These are phyloP conservation scores for Haematococcus lacustris DNA, from an alignment of 139 green algal genomes.

Conservation along the genomic window DNA sequence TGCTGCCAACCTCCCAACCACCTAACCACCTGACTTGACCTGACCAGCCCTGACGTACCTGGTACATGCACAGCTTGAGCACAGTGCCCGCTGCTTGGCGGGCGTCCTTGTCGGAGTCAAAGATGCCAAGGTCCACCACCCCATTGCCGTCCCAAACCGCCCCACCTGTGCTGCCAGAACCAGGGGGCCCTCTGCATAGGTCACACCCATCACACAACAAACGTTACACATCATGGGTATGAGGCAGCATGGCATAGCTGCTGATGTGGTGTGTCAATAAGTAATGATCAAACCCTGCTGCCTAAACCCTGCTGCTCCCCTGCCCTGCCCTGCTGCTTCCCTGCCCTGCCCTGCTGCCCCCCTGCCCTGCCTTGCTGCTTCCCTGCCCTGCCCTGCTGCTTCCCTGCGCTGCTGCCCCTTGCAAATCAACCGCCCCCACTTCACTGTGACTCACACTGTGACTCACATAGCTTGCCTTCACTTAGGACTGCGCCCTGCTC, in stretches of 20 bases:
- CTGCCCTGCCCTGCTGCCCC: neutral
- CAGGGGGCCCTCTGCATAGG: neutral
- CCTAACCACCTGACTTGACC: neutral
- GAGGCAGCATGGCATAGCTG: too few species aligned
- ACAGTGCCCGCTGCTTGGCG: slow-evolving; percentile 5
- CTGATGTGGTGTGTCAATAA: too few species aligned
- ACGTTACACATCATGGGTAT: too few species aligned
- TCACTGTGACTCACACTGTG: too few species aligned
- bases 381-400: neutral
- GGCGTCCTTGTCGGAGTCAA: slow-evolving; percentile 13
- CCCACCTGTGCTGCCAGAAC: neutral
- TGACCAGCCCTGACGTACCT: neutral
- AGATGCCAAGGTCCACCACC: slow-evolving; percentile 6
- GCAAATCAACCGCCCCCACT: too few species aligned
- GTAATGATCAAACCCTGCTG: too few species aligned
- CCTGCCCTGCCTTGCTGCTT: neutral
- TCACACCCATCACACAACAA: too few species aligned
- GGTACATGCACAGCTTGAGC: slow-evolving; percentile 8
- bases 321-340: neutral
- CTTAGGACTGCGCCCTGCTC: too few species aligned
- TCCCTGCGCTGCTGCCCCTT: too few species aligned
- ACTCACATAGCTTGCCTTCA: too few species aligned
- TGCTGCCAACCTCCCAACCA: neutral
- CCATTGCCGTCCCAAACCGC: slow-evolving; percentile 9
- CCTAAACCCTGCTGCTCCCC: neutral